Conservation (phyloP, 2,329 filamentous ascomycete genomes). For the Grosmannia huntii region DNA sequence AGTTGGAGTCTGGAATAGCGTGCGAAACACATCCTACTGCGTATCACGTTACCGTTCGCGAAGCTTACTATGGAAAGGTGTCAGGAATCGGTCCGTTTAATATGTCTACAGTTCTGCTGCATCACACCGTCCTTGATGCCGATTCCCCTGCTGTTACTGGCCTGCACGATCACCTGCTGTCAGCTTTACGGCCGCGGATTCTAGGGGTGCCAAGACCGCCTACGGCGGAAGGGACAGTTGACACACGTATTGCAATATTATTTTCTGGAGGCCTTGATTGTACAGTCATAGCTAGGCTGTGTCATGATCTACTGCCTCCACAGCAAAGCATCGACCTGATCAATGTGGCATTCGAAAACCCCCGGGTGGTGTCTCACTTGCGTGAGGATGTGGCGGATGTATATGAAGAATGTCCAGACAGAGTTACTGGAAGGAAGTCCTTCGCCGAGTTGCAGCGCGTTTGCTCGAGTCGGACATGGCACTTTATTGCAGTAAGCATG, state of each 20-base stretch:
- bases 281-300: constrained; percentile 69
- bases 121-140: constrained; percentile 17
- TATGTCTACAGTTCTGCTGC: constrained; percentile 22
- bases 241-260: constrained; percentile 58
- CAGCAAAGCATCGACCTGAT: constrained; percentile 70
- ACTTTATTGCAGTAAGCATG: constrained; percentile 56
- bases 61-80: constrained; percentile 25
- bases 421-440: constrained; percentile 71
- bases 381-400: constrained; percentile 21
- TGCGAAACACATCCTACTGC: neutral
- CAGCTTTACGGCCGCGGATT: constrained; percentile 53
- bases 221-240: constrained; percentile 8
- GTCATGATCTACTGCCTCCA: constrained; percentile 60
- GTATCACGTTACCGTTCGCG: neutral
- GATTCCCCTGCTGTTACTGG: constrained; percentile 37
- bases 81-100: constrained; percentile 44
- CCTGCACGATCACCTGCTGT: constrained; percentile 40
- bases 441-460: constrained; percentile 57
- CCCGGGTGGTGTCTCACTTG: constrained; percentile 51
- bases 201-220: constrained; percentile 46
- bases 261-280: constrained; percentile 96
- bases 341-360: constrained; percentile 96
- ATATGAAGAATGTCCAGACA: constrained; percentile 82
- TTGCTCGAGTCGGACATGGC: constrained; percentile 63
- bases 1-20: neutral